phyloP scores from a whole-genome alignment of 345 rosid species.

The Acer saccharum region DNA sequence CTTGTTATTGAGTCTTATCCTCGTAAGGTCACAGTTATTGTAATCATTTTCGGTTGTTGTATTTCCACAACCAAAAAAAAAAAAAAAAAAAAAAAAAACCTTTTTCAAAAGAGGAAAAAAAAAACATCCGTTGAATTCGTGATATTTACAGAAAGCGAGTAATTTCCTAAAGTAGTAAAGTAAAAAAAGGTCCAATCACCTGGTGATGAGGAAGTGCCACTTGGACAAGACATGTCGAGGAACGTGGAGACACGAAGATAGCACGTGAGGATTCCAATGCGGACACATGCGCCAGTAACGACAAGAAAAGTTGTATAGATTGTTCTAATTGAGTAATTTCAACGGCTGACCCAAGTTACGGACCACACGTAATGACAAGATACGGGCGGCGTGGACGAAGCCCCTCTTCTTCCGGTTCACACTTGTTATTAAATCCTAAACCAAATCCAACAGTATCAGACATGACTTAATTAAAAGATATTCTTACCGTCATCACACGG shows the following conservation, averaged over 20 bases:
- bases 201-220: not conserved
- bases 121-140: no score
- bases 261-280: not conserved
- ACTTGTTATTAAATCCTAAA: not conserved
- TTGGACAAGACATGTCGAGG: not conserved
- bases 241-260: constrained; percentile 18
- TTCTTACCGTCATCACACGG: not conserved
- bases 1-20: no score
- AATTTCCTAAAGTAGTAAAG: not conserved
- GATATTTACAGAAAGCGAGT: not conserved
- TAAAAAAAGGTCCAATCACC: not conserved
- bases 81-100: no score
- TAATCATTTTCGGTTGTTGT: no score
- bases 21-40: no score
- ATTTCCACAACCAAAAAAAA: no score
- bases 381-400: constrained; percentile 26
- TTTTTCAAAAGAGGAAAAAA: no score
- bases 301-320: not conserved
- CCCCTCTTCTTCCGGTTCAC: not conserved
- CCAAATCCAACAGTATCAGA: not conserved
- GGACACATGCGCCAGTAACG: constrained; percentile 10
- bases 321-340: not conserved
- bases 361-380: constrained; percentile 14
- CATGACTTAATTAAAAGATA: not conserved
- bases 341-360: not conserved